Base-by-base conservation (phyloP, 106 monocot genomes). In the Acanthochlamys bracteata region DNA sequence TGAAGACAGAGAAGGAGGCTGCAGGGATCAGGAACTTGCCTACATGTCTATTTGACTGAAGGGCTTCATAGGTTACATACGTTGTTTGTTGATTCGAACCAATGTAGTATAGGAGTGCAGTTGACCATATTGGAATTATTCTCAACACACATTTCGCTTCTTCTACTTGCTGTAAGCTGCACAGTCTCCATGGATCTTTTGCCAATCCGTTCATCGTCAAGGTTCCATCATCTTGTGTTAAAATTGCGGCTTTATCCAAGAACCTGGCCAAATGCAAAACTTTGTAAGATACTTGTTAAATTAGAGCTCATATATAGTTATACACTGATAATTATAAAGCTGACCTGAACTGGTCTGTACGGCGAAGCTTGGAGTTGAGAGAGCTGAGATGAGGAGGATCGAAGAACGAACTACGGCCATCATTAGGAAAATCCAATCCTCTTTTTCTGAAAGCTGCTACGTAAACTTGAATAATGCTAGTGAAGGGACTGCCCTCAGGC, bases 401-500 rank as follows among this genome's bases (percentile, higher is more conserved):
- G 53, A 71, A 77, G 16, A 83, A 39, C 0, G 65, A 49, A 26
- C 56, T 39, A 7, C 55, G 54, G 0, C 33, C 60, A 64, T 70
- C 66, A 1, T 42, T 20, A 9, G 75, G 69, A 0, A 24, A 39
- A 16, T 47, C 4, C 9, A 63, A 46, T 15, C 49, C 7, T 11
- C 83, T 40, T 55, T 73, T 80, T 14, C 24, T 66, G 14, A 67
- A 51, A 0, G 77, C 68, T 2, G 84, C 76, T 0, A 45, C 53
- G 15, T 84, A 10, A 0, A 83, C 79, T 33, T 69, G 75, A 0
- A 71, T 75, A 20, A 94, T 55, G 66, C 79, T 76, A 15, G 77
- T 68, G 61, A 94, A 79, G 3, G 83, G 79, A 53, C 86, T 86
- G 4, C 94, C 86, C 24, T 82, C 78, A 0, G 90, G 89, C 65